These are phyloP conservation scores for Apiospora kogelbergensis DNA, from an alignment of 2,329 filamentous ascomycete species.

Conservation along the genomic window DNA sequence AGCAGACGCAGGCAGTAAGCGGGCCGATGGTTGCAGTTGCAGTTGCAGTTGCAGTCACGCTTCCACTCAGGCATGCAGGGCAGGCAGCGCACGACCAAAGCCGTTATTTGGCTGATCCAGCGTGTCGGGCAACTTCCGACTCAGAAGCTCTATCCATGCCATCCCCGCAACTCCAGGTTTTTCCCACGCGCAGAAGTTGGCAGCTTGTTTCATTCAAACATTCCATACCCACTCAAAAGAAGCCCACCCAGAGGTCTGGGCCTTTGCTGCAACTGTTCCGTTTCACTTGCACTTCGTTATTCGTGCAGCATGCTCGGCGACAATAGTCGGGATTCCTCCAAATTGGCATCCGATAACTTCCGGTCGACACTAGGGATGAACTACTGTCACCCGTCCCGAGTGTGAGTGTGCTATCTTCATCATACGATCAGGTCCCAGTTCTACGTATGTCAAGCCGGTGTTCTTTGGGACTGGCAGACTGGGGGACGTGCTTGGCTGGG, in stretches of 20 bases:
- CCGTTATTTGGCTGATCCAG: not conserved
- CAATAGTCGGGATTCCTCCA: not conserved
- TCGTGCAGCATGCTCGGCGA: not conserved
- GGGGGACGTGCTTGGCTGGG: constrained; percentile 1
- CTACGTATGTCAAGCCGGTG: not conserved
- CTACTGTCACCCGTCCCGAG: too few relatives aligned
- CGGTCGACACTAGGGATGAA: not conserved
- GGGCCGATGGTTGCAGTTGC: too few relatives aligned
- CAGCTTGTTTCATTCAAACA: not conserved
- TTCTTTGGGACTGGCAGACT: too few relatives aligned
- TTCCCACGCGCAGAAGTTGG: not conserved
- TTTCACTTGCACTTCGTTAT: not conserved
- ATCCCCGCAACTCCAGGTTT: constrained; percentile 2
- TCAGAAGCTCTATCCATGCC: not conserved
- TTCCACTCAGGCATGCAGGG: too few relatives aligned
- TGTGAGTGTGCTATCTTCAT: too few relatives aligned
- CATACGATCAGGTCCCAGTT: not conserved
- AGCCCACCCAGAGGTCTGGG: not conserved
- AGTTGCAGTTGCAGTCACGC: too few relatives aligned
- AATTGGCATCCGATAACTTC: not conserved
- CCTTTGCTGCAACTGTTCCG: not conserved
- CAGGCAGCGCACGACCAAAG: not conserved
- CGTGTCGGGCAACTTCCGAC: not conserved
- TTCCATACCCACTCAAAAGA: not conserved
- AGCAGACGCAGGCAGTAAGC: not conserved